Percentiles rank a stretch among this genome's conserved stretches.
Evolutionary conservation across 306 rosid species (phyloP).

Genomic region (Hippophae gyantsensis): DNA sequence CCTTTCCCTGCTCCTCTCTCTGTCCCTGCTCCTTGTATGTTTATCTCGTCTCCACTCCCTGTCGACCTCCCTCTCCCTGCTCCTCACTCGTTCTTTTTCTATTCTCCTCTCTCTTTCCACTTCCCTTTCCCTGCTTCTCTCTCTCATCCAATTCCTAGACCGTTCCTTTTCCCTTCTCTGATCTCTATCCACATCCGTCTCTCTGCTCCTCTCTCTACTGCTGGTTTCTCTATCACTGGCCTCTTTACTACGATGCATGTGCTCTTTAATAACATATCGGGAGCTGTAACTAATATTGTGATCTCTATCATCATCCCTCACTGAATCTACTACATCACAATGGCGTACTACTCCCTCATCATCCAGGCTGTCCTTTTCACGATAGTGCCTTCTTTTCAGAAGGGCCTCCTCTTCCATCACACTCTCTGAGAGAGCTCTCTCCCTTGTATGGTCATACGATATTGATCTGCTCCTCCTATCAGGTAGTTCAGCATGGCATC

Average conservation of each 20-base stretch:
- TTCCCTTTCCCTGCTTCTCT: too few relatives aligned
- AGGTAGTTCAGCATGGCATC: constrained; percentile 6
- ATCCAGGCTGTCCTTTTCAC: constrained; percentile 25
- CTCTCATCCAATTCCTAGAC: too few relatives aligned
- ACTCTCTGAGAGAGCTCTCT: constrained; percentile 48
- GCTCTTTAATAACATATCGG: constrained; percentile 11
- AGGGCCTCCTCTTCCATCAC: constrained; percentile 50
- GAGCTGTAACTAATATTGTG: constrained; percentile 15
- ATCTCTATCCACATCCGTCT: too few relatives aligned
- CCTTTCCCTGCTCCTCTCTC: constrained; percentile 41
- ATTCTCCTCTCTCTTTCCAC: too few relatives aligned
- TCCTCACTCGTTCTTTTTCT: too few relatives aligned
- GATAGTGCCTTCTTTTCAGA: constrained; percentile 33
- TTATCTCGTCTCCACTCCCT: not conserved
- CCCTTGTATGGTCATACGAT: constrained; percentile 48
- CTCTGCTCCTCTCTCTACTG: too few relatives aligned
- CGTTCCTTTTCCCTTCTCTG: too few relatives aligned
- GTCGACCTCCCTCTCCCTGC: too few relatives aligned
- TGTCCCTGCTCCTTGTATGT: constrained; percentile 21
- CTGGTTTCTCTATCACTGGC: too few relatives aligned
- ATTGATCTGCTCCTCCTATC: constrained; percentile 49
- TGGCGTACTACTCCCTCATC: constrained; percentile 33
- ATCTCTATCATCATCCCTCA: constrained; percentile 45
- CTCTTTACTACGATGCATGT: too few relatives aligned
- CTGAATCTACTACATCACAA: constrained; percentile 20